These are phyloP conservation scores for Suillus lakei DNA, from an alignment of 768 basidiomycete genomes.

Conservation along the genomic window DNA sequence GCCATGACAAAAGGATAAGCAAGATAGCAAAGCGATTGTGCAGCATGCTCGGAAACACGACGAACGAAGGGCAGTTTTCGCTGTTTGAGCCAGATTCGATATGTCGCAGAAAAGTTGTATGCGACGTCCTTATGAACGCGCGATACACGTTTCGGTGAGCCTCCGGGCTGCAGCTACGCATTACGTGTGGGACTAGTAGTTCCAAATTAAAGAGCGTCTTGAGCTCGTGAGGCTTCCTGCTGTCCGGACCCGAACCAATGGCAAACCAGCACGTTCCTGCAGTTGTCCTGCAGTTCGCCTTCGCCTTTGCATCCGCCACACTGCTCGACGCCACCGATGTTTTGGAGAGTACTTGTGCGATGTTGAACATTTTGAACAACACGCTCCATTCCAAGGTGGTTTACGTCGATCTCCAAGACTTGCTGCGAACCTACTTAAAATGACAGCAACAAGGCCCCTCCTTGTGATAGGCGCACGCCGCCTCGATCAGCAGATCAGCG, in stretches of 20 bases:
- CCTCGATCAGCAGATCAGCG: background rate
- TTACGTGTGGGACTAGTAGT: background rate
- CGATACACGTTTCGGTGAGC: background rate
- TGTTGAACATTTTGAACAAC: background rate
- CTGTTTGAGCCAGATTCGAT: too few species aligned
- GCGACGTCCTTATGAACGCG: background rate
- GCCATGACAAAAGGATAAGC: conserved; percentile 7
- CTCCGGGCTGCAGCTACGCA: too few species aligned
- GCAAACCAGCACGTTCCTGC: background rate
- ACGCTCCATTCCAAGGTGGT: background rate
- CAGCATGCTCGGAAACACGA: background rate
- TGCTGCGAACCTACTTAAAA: background rate
- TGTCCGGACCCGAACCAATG: background rate
- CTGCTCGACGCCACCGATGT: background rate
- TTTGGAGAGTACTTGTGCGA: background rate
- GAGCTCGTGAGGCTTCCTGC: background rate
- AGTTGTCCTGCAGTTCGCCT: background rate
- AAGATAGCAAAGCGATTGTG: conserved; percentile 7
- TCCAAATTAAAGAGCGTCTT: background rate
- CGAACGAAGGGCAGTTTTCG: background rate
- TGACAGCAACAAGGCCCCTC: background rate
- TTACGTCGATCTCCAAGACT: background rate
- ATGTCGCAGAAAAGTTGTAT: background rate
- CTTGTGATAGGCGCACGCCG: background rate
- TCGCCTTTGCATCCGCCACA: background rate